A percentile compares a stretch with the other conserved stretches of the same genome.
Conservation (phyloP, 768 basidiomycete species). For the Goffeauzyma gilvescens region DNA sequence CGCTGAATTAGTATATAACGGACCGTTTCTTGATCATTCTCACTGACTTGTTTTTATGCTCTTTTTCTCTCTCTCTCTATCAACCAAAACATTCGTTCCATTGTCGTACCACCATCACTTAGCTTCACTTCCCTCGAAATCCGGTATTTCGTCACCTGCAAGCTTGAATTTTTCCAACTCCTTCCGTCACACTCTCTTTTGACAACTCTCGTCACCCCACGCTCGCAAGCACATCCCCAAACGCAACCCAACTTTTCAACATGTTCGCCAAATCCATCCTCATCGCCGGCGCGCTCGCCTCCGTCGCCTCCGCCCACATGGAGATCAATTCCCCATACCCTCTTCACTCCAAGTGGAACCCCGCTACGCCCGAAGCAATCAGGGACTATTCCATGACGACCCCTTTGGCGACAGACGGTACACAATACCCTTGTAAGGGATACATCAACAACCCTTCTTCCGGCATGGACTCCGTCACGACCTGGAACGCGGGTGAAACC, state of each 20-base stretch:
- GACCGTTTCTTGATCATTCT: too few species aligned
- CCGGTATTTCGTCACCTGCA: too few species aligned
- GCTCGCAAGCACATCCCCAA: not conserved
- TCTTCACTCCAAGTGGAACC: conserved; percentile 13
- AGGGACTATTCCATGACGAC: conserved; percentile 31
- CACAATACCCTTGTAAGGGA: conserved; percentile 32
- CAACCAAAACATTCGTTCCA: too few species aligned
- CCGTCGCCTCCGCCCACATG: conserved; percentile 12
- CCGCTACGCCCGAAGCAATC: conserved; percentile 15
- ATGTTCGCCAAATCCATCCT: not conserved
- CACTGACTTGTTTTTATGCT: too few species aligned
- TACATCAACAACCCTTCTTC: conserved; percentile 17
- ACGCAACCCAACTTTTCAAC: not conserved
- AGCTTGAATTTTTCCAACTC: too few species aligned
- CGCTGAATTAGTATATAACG: too few species aligned
- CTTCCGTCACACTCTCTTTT: too few species aligned
- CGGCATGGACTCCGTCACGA: conserved; percentile 23
- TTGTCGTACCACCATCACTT: too few species aligned
- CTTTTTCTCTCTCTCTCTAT: too few species aligned
- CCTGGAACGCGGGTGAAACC: conserved; percentile 25
- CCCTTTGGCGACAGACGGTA: conserved; percentile 25
- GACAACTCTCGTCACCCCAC: not conserved
- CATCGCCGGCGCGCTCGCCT: not conserved
- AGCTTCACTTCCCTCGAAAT: too few species aligned
- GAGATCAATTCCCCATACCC: conserved; percentile 14